A percentile compares a stretch with the other conserved stretches of the same genome.
phyloP scores from a whole-genome alignment of 345 rosid species.

The Citrus trifoliata region DNA sequence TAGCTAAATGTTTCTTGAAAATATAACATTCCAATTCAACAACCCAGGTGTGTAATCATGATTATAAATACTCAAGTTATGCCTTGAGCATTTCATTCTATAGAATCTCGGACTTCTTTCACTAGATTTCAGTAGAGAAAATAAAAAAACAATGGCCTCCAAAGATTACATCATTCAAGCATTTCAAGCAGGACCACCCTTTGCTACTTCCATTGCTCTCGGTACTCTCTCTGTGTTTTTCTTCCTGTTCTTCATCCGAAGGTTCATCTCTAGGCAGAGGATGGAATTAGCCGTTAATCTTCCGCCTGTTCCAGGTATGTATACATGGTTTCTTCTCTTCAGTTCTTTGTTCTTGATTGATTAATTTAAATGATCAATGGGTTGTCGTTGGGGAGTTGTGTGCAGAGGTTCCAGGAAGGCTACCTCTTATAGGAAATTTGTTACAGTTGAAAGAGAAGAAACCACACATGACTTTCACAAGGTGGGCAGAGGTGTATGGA shows the following conservation, averaged over 20 bases:
- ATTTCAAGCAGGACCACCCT: slow-evolving; percentile 27
- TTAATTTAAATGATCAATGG: not conserved
- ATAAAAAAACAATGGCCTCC: slow-evolving; percentile 3
- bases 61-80: not conserved
- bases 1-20: not conserved
- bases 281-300: slow-evolving; percentile 31
- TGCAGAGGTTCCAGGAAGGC: slow-evolving; percentile 70
- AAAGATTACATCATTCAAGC: slow-evolving; percentile 5
- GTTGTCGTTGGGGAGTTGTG: slow-evolving; percentile 13
- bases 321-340: not conserved
- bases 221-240: slow-evolving; percentile 37
- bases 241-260: slow-evolving; percentile 34
- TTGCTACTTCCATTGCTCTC: slow-evolving; percentile 39
- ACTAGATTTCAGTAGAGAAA: not conserved
- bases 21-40: no score
- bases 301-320: slow-evolving; percentile 60
- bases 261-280: slow-evolving; percentile 20
- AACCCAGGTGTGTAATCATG: not conserved
- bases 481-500: slow-evolving; percentile 81
- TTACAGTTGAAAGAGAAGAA: slow-evolving; percentile 87
- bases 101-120: not conserved
- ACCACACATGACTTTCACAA: slow-evolving; percentile 72
- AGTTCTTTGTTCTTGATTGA: not conserved
- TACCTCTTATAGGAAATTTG: slow-evolving; percentile 81
- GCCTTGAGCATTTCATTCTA: no score